Conservation (phyloP, 495 filamentous ascomycete species). For the Penicillium paradoxum region DNA sequence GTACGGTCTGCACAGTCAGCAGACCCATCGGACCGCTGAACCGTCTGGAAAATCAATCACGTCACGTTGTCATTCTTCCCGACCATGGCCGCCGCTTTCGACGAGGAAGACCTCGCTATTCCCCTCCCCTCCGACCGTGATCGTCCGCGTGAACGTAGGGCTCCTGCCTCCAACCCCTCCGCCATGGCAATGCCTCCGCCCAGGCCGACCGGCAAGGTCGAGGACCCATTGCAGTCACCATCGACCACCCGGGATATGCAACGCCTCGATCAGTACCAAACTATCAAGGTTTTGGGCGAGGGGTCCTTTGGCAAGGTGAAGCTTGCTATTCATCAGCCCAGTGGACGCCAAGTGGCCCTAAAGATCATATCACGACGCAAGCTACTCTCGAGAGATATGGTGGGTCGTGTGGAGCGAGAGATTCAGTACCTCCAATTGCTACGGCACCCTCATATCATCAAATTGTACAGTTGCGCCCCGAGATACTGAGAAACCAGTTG, state of each 20-base stretch:
- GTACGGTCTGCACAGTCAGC: slow-evolving; percentile 19
- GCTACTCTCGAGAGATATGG: slow-evolving; percentile 93
- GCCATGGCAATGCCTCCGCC: slow-evolving; percentile 48
- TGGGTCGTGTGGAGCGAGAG: slow-evolving; percentile 91
- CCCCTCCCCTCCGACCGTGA: slow-evolving; percentile 66
- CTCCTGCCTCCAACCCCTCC: slow-evolving; percentile 29
- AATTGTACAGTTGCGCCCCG: slow-evolving; percentile 61
- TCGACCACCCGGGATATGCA: slow-evolving; percentile 56
- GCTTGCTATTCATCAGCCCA: slow-evolving; percentile 84
- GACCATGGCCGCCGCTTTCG: slow-evolving; percentile 52
- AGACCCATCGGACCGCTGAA: slow-evolving; percentile 14
- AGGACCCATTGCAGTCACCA: slow-evolving; percentile 36
- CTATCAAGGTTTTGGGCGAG: slow-evolving; percentile 87
- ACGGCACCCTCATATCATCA: slow-evolving; percentile 97
- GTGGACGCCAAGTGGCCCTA: slow-evolving; percentile 87
- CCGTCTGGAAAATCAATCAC: slow-evolving; percentile 37
- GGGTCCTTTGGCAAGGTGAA: slow-evolving; percentile 99
- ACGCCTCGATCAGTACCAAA: slow-evolving; percentile 83
- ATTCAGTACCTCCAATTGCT: slow-evolving; percentile 96
- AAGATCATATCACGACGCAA: slow-evolving; percentile 97
- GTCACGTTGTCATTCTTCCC: slow-evolving; percentile 34
- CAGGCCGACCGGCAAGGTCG: slow-evolving; percentile 34
- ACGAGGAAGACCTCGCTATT: slow-evolving; percentile 91
- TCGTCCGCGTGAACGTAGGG: slow-evolving; percentile 34
- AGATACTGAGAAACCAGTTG: neutral